These are phyloP conservation scores for Eimeria acervulina DNA, from an alignment of 169 alveolate genomes.

Conservation along the genomic window DNA sequence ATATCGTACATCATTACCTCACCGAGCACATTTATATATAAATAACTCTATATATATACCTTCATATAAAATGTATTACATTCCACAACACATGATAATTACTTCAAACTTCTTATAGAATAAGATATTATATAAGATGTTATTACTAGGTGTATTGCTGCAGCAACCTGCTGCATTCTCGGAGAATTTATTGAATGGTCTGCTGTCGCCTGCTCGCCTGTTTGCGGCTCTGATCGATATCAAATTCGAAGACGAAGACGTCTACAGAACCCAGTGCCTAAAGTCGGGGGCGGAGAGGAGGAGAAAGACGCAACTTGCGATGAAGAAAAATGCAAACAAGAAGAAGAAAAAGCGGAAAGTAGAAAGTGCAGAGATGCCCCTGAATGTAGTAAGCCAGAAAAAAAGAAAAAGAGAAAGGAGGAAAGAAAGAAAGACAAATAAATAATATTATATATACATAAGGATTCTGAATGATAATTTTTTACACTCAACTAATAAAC, in stretches of 20 bases:
- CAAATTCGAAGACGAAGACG: conserved; percentile 35
- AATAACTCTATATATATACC: no score
- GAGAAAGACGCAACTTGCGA: neutral
- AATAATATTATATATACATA: no score
- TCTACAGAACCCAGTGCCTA: conserved; percentile 55
- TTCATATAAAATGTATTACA: no score
- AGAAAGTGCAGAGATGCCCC: neutral
- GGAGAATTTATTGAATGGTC: conserved; percentile 75
- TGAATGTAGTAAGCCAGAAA: conserved; percentile 23
- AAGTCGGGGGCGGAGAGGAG: neutral
- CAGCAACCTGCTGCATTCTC: conserved; percentile 75
- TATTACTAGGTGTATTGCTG: neutral
- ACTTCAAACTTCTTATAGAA: no score
- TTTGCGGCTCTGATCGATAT: conserved; percentile 32
- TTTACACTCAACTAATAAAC: no score
- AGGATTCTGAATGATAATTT: no score
- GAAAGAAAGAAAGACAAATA: no score
- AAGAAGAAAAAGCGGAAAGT: conserved; percentile 19
- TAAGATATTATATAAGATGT: no score
- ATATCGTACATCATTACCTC: no score
- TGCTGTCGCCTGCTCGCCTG: conserved; percentile 50
- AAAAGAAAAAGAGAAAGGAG: no score
- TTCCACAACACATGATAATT: no score
- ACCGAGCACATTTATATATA: no score
- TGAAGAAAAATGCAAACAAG: neutral